A percentile compares a stretch with the other conserved stretches of the same genome.
Conservation (phyloP, 1,139 yeast genomes). For the Suhomyces atakaporum region DNA sequence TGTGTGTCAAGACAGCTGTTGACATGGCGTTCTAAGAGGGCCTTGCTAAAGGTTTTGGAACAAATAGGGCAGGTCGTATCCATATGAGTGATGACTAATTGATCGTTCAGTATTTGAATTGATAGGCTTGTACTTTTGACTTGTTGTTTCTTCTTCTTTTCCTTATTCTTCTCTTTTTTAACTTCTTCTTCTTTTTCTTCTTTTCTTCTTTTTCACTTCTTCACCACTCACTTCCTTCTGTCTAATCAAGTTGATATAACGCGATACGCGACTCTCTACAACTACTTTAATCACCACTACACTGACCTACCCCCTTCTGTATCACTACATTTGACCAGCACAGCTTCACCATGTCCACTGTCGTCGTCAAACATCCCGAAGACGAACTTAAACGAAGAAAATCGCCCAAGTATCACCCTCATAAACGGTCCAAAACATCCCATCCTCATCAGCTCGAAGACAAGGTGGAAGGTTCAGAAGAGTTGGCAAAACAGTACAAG, state of each 20-base stretch:
- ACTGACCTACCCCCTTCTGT: conserved; percentile 1
- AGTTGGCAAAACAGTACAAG: conserved; percentile 47
- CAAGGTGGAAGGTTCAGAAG: conserved; percentile 35
- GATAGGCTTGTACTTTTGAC: not conserved
- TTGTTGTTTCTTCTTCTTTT: not conserved
- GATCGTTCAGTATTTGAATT: not conserved
- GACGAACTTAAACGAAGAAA: conserved; percentile 8
- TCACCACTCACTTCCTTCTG: not conserved
- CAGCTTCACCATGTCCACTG: not conserved
- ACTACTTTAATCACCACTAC: no score
- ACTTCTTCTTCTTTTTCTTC: not conserved
- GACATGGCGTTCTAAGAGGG: conserved; percentile 42
- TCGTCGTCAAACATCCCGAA: not conserved
- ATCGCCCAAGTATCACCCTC: conserved; percentile 2
- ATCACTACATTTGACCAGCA: conserved; percentile 3
- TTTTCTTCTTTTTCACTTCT: not conserved
- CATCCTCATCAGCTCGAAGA: conserved; percentile 7
- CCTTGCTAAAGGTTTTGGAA: conserved; percentile 23
- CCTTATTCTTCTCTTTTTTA: not conserved
- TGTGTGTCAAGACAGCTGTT: conserved; percentile 38
- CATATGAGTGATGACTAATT: no score
- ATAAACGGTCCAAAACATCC: conserved; percentile 3
- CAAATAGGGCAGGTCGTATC: conserved; percentile 41
- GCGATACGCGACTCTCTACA: no score
- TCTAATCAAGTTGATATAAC: no score